A percentile compares a stretch with the other conserved stretches of the same genome.
These are phyloP conservation scores for Pseudovirgaria hyperparasitica DNA, from an alignment of 2,329 filamentous ascomycete species.

Conservation along the genomic window DNA sequence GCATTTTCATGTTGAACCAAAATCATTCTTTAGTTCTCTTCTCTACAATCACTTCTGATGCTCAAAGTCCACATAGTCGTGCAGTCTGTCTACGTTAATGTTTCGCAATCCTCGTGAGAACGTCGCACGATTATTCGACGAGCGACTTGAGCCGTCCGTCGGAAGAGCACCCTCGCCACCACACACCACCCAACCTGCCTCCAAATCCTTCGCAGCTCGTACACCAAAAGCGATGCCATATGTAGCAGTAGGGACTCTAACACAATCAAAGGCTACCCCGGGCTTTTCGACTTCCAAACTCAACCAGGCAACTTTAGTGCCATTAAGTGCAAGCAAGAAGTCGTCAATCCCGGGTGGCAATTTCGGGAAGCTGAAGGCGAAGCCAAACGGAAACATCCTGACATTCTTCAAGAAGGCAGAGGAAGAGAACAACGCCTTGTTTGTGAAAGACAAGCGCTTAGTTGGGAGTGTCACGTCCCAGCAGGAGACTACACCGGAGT, in stretches of 20 bases:
- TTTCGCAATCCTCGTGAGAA: slow-evolving; percentile 44
- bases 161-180: slow-evolving; percentile 43
- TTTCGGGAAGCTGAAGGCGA: slow-evolving; percentile 23
- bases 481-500: slow-evolving; percentile 10
- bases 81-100: slow-evolving; percentile 21
- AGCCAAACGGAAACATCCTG: slow-evolving; percentile 39
- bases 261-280: slow-evolving; percentile 11
- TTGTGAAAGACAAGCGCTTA: slow-evolving; percentile 20
- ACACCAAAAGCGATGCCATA: slow-evolving; percentile 6
- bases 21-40: too few species aligned
- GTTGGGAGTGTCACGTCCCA: slow-evolving; percentile 2
- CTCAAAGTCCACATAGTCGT: neutral
- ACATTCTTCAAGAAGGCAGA: slow-evolving; percentile 42
- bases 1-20: too few species aligned
- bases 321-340: slow-evolving; percentile 18
- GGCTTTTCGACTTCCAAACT: slow-evolving; percentile 9
- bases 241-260: slow-evolving; percentile 13
- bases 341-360: slow-evolving; percentile 14
- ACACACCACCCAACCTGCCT: slow-evolving; percentile 7
- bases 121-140: slow-evolving; percentile 17
- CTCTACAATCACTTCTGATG: neutral
- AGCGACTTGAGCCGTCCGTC: slow-evolving; percentile 29
- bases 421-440: slow-evolving; percentile 24
- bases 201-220: slow-evolving; percentile 1
- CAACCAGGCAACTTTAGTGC: slow-evolving; percentile 22